Conservation (phyloP, 2,329 filamentous ascomycete species). For the Aspergillus spinulosporus region DNA sequence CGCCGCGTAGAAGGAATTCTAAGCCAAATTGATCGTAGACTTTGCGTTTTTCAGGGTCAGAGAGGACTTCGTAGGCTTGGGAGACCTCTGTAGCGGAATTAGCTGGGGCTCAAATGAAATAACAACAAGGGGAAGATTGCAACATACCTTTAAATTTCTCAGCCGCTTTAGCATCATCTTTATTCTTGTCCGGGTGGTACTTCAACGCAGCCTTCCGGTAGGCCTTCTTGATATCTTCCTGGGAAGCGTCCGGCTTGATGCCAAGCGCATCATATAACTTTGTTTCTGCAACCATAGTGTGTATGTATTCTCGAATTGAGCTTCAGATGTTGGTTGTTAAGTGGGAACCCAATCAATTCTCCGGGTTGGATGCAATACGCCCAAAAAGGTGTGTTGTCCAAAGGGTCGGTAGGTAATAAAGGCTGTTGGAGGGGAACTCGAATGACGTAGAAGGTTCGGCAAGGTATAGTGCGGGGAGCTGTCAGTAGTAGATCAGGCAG, state of each 20-base stretch:
- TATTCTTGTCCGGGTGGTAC: constrained; percentile 98
- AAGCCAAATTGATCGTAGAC: constrained; percentile 93
- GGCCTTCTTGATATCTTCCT: constrained; percentile 97
- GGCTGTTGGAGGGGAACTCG: constrained; percentile 22
- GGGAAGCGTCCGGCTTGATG: constrained; percentile 74
- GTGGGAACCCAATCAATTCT: neutral
- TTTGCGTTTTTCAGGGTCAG: constrained; percentile 94
- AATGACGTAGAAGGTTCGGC: constrained; percentile 40
- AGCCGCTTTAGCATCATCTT: constrained; percentile 76
- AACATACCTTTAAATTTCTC: constrained; percentile 85
- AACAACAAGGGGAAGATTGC: neutral
- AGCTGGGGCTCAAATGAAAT: neutral
- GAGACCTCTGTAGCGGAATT: constrained; percentile 66
- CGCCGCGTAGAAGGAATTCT: constrained; percentile 85
- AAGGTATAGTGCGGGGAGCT: constrained; percentile 8
- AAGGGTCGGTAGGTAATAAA: neutral
- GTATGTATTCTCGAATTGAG: constrained; percentile 2
- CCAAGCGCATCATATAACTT: constrained; percentile 89
- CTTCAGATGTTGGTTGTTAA: constrained; percentile 7
- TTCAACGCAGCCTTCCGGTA: constrained; percentile 81
- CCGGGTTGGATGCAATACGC: neutral
- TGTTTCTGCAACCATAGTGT: constrained; percentile 82
- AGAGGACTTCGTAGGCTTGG: constrained; percentile 96
- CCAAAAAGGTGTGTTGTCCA: neutral
- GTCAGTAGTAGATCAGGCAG: neutral